Evolutionary conservation across 2,329 filamentous ascomycete species (phyloP), one percentile per base, ranked within the genome.

Genomic region (Aureobasidium sp.): DNA sequence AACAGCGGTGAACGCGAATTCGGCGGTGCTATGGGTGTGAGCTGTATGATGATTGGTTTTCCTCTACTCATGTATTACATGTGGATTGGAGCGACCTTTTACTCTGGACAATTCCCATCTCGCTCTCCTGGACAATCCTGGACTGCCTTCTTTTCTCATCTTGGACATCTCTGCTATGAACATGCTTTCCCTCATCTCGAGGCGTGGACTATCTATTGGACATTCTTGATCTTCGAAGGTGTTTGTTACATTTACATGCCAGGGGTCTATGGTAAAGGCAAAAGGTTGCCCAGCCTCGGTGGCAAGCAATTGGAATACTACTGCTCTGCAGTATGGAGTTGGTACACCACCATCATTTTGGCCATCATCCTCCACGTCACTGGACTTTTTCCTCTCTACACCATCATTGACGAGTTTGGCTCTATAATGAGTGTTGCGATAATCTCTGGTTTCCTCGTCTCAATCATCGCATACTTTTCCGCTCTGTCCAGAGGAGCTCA

Each of bases 61-160:
- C 94, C 95, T 20, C 68, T 90, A 43, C 86, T 98, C 73, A 97
- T 97, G 94, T 97, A 93, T 86, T 97, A 97, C 82, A 97, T 97
- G 94, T 97, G 94, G 93, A 90, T 96, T 79, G 95, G 95, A 53
- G 91, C 94, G 33, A 94, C 90, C 56, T 96, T 94, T 80, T 97
- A 97, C 80, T 83, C 92, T 75, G 94, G 94, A 70, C 89, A 91
- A 69, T 82, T 95, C 43, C 95, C 95, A n/a, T 79, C 81, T 60
- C 50, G 50, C 38, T 80, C 81, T 2, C 77, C 87, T 51, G 92
- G 87, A 48, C 87, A 97, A 83, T 89, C 84, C 70, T 86, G 87
- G 74, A 70, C 74, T 20, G 90, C 93, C 15, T 97, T 97, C 75
- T 83, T 87, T 62, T 78, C 82, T 56, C 89, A 95, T 69, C 79